A percentile compares a stretch with the other conserved stretches of the same genome.
Evolutionary conservation across 2,329 filamentous ascomycete genomes (phyloP).

Genomic region (Daldinia sp.): DNA sequence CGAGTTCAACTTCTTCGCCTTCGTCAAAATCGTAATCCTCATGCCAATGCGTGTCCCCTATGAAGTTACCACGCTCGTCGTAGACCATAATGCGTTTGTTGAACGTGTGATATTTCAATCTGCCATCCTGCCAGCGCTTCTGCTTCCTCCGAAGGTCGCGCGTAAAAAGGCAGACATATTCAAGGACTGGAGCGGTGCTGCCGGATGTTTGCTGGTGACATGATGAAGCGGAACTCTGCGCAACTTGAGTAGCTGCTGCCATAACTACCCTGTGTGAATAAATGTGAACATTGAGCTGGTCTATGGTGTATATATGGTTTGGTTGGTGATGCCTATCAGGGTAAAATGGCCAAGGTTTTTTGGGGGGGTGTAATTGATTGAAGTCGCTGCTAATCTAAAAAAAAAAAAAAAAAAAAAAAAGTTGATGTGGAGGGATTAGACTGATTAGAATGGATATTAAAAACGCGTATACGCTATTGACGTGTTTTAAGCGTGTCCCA

Average conservation of each 20-base stretch:
- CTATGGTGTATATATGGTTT: neutral
- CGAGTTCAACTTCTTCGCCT: conserved; percentile 82
- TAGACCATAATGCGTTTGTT: conserved; percentile 93
- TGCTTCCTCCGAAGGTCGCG: conserved; percentile 85
- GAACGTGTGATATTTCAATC: conserved; percentile 86
- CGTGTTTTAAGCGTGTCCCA: conserved; percentile 11
- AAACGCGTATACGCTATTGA: neutral
- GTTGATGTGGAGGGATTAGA: neutral
- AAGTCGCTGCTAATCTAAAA: neutral
- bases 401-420: no score
- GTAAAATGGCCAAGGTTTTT: neutral
- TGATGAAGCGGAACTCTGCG: conserved; percentile 38
- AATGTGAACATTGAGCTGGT: neutral
- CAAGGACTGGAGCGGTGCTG: conserved; percentile 71
- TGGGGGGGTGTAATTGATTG: neutral
- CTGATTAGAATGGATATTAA: neutral
- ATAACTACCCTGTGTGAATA: conserved; percentile 25
- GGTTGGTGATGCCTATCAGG: neutral
- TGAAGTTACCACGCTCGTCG: conserved; percentile 78
- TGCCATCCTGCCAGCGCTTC: conserved; percentile 94
- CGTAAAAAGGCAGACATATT: conserved; percentile 87
- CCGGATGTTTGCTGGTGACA: conserved; percentile 25
- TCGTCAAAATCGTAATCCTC: conserved; percentile 73
- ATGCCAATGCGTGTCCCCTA: conserved; percentile 87
- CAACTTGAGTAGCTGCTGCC: conserved; percentile 35